These are phyloP conservation scores for Aspergillus transmontanensis DNA, from an alignment of 2,329 filamentous ascomycete species.

Conservation along the genomic window DNA sequence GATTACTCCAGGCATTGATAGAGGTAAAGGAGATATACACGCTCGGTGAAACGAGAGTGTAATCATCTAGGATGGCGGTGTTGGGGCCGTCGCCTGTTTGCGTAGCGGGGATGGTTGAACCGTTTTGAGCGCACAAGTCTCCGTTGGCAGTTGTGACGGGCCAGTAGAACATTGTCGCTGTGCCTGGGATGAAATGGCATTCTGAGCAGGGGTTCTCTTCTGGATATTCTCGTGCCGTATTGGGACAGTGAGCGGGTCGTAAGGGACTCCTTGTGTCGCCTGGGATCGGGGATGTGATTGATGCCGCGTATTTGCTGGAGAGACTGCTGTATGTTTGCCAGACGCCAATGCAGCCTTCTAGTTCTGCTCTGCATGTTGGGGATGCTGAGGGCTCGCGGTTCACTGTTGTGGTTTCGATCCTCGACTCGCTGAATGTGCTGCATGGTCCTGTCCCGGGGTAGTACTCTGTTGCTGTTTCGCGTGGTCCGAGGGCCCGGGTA, in stretches of 20 bases:
- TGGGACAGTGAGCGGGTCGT: constrained; percentile 16
- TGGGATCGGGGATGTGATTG: constrained; percentile 9
- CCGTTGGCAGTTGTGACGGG: constrained; percentile 21
- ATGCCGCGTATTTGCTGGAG: constrained; percentile 11
- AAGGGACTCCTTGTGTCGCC: constrained; percentile 27
- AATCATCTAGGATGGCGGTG: constrained; percentile 22
- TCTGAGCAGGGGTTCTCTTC: constrained; percentile 22
- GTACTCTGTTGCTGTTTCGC: constrained; percentile 20
- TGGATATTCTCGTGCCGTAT: constrained; percentile 15
- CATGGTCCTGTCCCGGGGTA: constrained; percentile 24
- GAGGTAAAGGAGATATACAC: constrained; percentile 27
- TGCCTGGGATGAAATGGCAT: constrained; percentile 26
- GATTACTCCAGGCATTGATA: constrained; percentile 26
- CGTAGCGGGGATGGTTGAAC: constrained; percentile 21
- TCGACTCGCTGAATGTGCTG: constrained; percentile 6
- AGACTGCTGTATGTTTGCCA: constrained; percentile 23
- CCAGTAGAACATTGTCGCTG: constrained; percentile 29
- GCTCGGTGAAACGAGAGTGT: constrained; percentile 24
- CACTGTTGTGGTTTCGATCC: constrained; percentile 1
- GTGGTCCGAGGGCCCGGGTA: constrained; percentile 23
- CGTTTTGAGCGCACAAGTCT: constrained; percentile 24
- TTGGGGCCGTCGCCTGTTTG: constrained; percentile 17
- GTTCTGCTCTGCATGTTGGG: constrained; percentile 18
- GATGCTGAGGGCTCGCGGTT: constrained; percentile 13
- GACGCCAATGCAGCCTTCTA: constrained; percentile 22